These are phyloP conservation scores for Claviceps citrina DNA, from an alignment of 2,329 filamentous ascomycete genomes.

Conservation along the genomic window DNA sequence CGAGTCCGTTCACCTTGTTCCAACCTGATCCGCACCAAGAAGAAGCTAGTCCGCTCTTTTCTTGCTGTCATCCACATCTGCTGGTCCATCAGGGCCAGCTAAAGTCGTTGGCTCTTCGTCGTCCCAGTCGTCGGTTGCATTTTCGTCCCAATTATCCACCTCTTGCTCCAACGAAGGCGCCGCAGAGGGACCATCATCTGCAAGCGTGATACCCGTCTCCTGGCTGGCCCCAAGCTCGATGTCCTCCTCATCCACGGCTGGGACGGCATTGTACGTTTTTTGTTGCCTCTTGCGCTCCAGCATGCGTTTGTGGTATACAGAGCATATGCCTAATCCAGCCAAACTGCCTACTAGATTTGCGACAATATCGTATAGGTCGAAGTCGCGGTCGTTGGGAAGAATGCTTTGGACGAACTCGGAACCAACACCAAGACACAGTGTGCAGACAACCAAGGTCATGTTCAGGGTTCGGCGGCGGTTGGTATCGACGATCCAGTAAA, in stretches of 20 bases:
- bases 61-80: constrained; percentile 17
- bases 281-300: constrained; percentile 67
- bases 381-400: constrained; percentile 54
- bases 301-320: constrained; percentile 93
- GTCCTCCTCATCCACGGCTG: constrained; percentile 48
- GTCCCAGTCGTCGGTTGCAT: constrained; percentile 45
- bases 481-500: constrained; percentile 97
- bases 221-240: constrained; percentile 64
- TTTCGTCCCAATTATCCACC: constrained; percentile 90
- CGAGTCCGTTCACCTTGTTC: not conserved
- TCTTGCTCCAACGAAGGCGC: constrained; percentile 52
- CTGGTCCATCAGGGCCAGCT: constrained; percentile 9
- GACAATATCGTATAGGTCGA: constrained; percentile 71
- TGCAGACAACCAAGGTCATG: constrained; percentile 68
- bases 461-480: constrained; percentile 72
- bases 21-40: not conserved
- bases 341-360: constrained; percentile 75
- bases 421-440: constrained; percentile 52
- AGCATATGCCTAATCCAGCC: constrained; percentile 55
- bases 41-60: constrained; percentile 18
- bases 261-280: constrained; percentile 56
- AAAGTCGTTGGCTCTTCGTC: constrained; percentile 24
- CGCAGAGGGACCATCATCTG: constrained; percentile 12
- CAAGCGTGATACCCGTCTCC: constrained; percentile 46
- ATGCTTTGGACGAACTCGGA: constrained; percentile 63